Evolutionary conservation across 1,284 basidiomycete species (phyloP), one percentile per base, ranked within the genome.

Genomic region (Leucoagaricus sp.): DNA sequence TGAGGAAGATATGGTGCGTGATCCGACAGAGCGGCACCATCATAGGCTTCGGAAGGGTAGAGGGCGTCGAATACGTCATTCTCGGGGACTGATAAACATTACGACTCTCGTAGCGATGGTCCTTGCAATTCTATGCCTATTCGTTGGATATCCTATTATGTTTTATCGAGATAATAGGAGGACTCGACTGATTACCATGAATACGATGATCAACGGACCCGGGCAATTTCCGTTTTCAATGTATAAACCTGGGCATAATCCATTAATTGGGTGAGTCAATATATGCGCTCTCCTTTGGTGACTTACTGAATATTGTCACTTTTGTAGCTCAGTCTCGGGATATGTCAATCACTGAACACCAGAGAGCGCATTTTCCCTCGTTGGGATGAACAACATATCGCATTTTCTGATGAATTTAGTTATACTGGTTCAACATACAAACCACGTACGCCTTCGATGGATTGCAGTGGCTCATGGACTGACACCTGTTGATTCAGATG

Each of bases 201-300:
- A 76, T 51, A 68, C 68, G 17, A 57, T 65, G 54, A 74, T 75
- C 9, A 76, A 75, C 47, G 58, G 69, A 9, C 72, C 72, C 0
- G 73, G 74, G 1, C 74, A 76, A 64, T 71, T 72, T 1, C 31
- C 42, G 1, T 45, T 49, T n/a, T 17, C 53, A 4, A 28, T 15
- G 13, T 40, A 48, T 23, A 40, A 13, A 19, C 49, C 44, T 19
- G 55, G 55, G 28, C 42, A 36, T 17, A 23, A 34, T 23, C 10
- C 47, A n/a, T 17, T 36, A 5, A 25, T 28, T 1, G 49, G 49
- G 49, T 51, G 19, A 31, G 55, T 47, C 7, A 2, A 19, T 51
- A 33, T 50, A 33, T 41, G 49, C 41, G n/a, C n/a, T 26, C 7
- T n/a, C 9, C 3, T 29, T 17, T 31, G 5, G 29, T 21, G 8